These are phyloP conservation scores for Flaveria floridana DNA, from an alignment of 140 eudicot species.

Conservation along the genomic window DNA sequence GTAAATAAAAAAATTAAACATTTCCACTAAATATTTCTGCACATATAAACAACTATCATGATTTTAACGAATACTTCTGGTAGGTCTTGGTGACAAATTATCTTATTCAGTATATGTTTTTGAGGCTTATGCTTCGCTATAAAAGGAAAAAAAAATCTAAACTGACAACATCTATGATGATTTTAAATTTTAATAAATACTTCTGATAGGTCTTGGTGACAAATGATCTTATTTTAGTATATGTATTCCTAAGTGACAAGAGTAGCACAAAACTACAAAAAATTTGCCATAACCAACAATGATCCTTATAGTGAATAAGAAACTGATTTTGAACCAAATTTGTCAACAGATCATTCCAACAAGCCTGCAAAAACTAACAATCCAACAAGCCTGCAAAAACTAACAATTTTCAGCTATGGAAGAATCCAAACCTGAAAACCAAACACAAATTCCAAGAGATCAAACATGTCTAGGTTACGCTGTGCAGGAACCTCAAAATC, in stretches of 20 bases:
- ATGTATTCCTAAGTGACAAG: conserved; percentile 15
- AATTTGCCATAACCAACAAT: neutral
- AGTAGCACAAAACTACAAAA: conserved; percentile 1
- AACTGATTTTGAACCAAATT: conserved; percentile 18
- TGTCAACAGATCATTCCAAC: conserved; percentile 4
- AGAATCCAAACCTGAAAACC: conserved; percentile 82
- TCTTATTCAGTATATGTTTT: conserved; percentile 12
- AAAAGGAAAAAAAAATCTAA: neutral
- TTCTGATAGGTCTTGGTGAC: conserved; percentile 56
- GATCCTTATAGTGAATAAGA: conserved; percentile 16
- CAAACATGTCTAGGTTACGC: conserved; percentile 86
- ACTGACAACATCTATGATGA: conserved; percentile 46
- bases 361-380: conserved; percentile 17
- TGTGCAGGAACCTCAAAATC: conserved; percentile 58
- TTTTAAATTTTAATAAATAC: conserved; percentile 90
- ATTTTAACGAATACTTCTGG: conserved; percentile 98
- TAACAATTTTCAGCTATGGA: conserved; percentile 23
- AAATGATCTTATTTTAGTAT: conserved; percentile 14
- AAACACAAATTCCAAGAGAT: conserved; percentile 86
- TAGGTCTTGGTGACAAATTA: conserved; percentile 28
- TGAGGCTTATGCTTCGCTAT: conserved; percentile 22
- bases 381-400: neutral
- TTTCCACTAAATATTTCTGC: too few relatives aligned
- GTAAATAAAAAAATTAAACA: neutral
- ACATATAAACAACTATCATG: conserved; percentile 57